A percentile compares a stretch with the other conserved stretches of the same genome.
These are phyloP conservation scores for Acidiella bohemica DNA, from an alignment of 495 filamentous ascomycete genomes.

Conservation along the genomic window DNA sequence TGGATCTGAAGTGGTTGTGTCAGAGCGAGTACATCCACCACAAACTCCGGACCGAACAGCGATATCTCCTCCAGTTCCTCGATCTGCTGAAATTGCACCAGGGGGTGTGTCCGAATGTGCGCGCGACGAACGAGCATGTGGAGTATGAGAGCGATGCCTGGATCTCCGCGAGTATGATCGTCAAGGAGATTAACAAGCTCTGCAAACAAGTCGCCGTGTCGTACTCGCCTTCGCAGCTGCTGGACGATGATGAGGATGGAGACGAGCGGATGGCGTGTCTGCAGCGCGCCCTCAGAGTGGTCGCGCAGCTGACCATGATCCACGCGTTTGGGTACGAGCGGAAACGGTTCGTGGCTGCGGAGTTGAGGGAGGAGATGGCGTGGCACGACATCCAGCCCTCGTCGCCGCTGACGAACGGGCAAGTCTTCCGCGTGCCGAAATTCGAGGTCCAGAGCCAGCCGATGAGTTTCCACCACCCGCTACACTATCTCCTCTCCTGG, in stretches of 20 bases:
- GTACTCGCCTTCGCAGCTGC: conserved; percentile 53
- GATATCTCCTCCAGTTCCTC: conserved; percentile 85
- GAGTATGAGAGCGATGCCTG: conserved; percentile 97
- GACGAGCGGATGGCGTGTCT: too few relatives aligned
- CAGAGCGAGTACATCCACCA: conserved; percentile 75
- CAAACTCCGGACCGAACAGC: conserved; percentile 62
- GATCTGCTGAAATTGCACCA: conserved; percentile 92
- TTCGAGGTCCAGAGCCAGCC: conserved; percentile 77
- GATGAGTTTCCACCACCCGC: conserved; percentile 94
- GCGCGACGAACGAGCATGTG: conserved; percentile 86
- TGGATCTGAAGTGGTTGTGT: conserved; percentile 80
- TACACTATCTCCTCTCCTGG: conserved; percentile 98
- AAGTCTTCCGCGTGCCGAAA: conserved; percentile 50
- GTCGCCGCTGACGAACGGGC: conserved; percentile 41
- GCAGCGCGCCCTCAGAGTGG: conserved; percentile 56
- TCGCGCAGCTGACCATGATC: conserved; percentile 63
- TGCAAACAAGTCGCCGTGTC: conserved; percentile 79
- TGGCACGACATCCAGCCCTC: conserved; percentile 68
- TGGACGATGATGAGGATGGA: conserved; percentile 39
- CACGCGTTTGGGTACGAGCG: conserved; percentile 83
- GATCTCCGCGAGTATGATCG: conserved; percentile 91
- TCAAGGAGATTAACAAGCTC: conserved; percentile 82
- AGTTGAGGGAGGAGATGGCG: conserved; percentile 68
- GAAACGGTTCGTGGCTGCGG: conserved; percentile 70
- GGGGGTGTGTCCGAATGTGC: conserved; percentile 86